Conservation (phyloP, 768 basidiomycete genomes). For the Xerocomellus chrysenteron region DNA sequence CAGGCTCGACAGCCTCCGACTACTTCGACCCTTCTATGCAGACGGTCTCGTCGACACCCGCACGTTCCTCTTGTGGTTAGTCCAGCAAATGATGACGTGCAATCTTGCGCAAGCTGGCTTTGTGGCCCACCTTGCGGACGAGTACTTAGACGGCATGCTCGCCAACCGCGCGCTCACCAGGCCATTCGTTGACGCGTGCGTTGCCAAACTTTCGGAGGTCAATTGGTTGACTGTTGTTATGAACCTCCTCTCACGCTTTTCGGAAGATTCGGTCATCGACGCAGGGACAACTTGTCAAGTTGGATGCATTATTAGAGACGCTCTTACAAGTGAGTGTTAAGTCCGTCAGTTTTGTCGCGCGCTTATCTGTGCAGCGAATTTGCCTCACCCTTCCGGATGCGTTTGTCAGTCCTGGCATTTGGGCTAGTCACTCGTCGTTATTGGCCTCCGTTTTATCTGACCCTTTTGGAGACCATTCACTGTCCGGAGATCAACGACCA, state of each 20-base stretch:
- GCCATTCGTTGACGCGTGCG: conserved; percentile 70
- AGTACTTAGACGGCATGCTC: conserved; percentile 72
- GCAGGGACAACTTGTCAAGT: conserved; percentile 53
- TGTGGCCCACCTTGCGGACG: conserved; percentile 70
- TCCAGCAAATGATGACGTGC: conserved; percentile 71
- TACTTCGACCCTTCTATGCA: conserved; percentile 73
- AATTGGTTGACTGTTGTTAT: conserved; percentile 18
- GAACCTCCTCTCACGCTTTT: conserved; percentile 1
- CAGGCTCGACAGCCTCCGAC: conserved; percentile 49
- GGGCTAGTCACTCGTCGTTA: conserved; percentile 52
- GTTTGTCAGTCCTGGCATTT: conserved; percentile 70
- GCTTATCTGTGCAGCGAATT: conserved; percentile 46
- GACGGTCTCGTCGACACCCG: conserved; percentile 80
- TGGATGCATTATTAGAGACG: conserved; percentile 52
- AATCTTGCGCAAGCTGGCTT: conserved; percentile 84
- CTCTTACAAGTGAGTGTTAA: conserved; percentile 56
- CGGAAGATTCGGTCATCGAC: conserved; percentile 55
- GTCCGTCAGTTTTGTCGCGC: neutral
- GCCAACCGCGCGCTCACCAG: conserved; percentile 63
- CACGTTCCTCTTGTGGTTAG: conserved; percentile 76
- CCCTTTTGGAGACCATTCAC: conserved; percentile 29
- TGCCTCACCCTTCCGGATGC: conserved; percentile 73
- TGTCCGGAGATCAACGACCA: conserved; percentile 30
- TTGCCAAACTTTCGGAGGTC: conserved; percentile 65
- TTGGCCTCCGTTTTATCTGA: conserved; percentile 41